Conservation (phyloP, 108 stramenopile species). For the Pseudonitzschia pungens region DNA sequence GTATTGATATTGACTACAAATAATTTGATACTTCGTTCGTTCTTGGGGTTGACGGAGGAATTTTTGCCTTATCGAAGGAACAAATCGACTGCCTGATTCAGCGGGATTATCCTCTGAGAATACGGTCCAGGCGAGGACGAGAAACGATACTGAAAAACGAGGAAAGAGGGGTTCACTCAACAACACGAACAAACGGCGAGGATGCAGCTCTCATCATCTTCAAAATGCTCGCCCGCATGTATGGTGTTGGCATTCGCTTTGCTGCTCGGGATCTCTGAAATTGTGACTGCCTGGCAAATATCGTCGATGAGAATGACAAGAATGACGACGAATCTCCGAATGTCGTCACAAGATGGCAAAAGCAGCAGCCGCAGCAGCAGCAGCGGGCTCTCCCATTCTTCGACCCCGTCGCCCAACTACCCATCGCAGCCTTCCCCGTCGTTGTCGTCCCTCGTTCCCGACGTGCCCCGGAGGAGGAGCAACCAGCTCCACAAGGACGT, state of each 20-base stretch:
- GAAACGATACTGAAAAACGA: neutral
- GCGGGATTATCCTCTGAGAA: too few species aligned
- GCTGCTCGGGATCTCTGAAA: neutral
- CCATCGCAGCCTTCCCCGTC: constrained; percentile 2
- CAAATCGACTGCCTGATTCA: too few species aligned
- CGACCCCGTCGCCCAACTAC: neutral
- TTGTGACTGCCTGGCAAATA: neutral
- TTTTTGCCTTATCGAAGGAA: too few species aligned
- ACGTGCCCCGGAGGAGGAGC: neutral
- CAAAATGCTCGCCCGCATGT: neutral
- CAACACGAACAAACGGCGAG: neutral
- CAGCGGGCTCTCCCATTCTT: neutral
- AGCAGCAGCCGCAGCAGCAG: neutral
- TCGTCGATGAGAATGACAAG: neutral
- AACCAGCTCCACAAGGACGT: constrained; percentile 50
- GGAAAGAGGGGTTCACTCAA: neutral
- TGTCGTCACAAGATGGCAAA: neutral
- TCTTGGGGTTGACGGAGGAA: too few species aligned
- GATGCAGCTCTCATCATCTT: neutral
- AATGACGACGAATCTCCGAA: neutral
- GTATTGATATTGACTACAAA: too few species aligned
- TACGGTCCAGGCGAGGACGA: neutral
- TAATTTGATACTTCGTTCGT: too few species aligned
- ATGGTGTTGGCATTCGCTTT: neutral
- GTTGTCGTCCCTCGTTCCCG: neutral